Base-by-base conservation (phyloP, 2,329 filamentous ascomycete genomes). In the Neurospora crassa region DNA sequence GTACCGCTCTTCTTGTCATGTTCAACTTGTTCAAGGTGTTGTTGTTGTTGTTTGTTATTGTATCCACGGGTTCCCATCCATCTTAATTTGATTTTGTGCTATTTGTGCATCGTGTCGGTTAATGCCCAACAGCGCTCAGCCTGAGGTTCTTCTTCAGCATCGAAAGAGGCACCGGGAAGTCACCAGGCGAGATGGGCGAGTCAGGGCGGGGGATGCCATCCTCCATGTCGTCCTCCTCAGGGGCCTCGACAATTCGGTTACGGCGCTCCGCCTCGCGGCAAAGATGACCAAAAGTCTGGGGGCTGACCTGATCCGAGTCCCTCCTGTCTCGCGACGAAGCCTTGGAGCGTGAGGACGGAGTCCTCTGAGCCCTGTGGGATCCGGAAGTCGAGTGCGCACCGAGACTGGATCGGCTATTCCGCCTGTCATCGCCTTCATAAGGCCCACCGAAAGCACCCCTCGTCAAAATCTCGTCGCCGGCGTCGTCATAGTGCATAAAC, bases 111-210 rank as follows among this genome's bases (percentile, higher is more conserved):
- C 2, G 41, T 63, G 29, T 63, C 11, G 34, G 37, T 67, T 73
- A 74, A 20, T 72, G 73, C 2, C 80, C 80, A n/a, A 81, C 79
- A 2, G 80, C 80, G 63, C 80, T 81, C 73, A 81, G 76, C 67
- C 80, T 75, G 18, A 80, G 76, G 18, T 78, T 77, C 71, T 79
- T 79, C 72, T 79, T 81, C 40, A 76, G 77, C 68, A 77, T 75
- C 24, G 77, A 72, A 47, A 74, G 70, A 37, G 74, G 73, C 45
- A 73, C 67, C 16, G 76, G 74, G 20, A 74, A 73, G 29, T 75
- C 75, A 8, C 41, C 70, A 40, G 76, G 76, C 41, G 74, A 75
- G 59, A 79, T 76, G 1, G 79, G 77, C 45, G 79, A 80, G 71
- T 80, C 79, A 0, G 79, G 79, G 8, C 79, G 74, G 8, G 78